Conservation (phyloP, 2,329 filamentous ascomycete genomes). For the Stagonosporopsis rhizophila region DNA sequence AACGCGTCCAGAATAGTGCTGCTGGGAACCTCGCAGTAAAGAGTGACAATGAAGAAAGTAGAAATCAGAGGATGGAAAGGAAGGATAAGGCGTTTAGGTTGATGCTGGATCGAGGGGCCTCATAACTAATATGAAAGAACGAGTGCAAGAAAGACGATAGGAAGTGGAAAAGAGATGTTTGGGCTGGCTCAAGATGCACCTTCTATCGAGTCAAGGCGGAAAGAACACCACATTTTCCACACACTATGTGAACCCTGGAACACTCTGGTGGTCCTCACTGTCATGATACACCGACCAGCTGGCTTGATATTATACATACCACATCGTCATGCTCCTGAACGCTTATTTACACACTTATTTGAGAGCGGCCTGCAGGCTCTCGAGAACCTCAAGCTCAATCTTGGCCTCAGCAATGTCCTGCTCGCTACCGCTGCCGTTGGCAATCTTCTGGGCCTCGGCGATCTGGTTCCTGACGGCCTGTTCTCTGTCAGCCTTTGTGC, state of each 20-base stretch:
- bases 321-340: constrained; percentile 31
- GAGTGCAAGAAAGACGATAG: constrained; percentile 2
- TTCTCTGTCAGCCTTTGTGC: constrained; percentile 25
- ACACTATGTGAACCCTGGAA: constrained; percentile 13
- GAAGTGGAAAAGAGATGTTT: constrained; percentile 25
- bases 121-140: constrained; percentile 16
- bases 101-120: constrained; percentile 29
- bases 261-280: constrained; percentile 6
- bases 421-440: constrained; percentile 87
- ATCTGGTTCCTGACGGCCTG: constrained; percentile 86
- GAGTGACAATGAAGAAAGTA: neutral
- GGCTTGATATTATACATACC: constrained; percentile 47
- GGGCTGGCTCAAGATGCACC: constrained; percentile 36
- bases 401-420: constrained; percentile 98
- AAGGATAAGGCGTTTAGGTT: constrained; percentile 7
- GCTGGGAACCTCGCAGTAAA: constrained; percentile 1
- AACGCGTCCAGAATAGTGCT: constrained; percentile 1
- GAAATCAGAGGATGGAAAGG: constrained; percentile 24
- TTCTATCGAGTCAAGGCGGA: constrained; percentile 44
- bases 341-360: constrained; percentile 70
- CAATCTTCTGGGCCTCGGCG: constrained; percentile 94
- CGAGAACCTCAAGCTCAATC: constrained; percentile 96
- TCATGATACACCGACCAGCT: constrained; percentile 9
- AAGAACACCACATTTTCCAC: constrained; percentile 39
- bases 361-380: constrained; percentile 80